Evolutionary conservation across 2,329 filamentous ascomycete genomes (phyloP).

Genomic region (Sarocladiaceae sp.): DNA sequence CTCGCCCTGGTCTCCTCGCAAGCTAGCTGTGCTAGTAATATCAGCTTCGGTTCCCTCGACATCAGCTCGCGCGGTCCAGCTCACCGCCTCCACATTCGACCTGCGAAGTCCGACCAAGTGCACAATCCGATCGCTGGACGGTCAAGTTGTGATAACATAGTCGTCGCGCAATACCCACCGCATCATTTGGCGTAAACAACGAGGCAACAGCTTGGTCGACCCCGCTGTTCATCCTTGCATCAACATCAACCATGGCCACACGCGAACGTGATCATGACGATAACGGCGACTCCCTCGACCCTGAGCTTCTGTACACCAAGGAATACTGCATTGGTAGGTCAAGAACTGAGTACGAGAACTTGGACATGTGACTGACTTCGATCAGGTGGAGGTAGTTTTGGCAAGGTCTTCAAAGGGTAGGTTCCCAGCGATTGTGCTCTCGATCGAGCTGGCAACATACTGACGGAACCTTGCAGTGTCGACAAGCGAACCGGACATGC

Average conservation of each 20-base stretch:
- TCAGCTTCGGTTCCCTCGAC: background rate
- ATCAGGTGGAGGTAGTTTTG: slow-evolving; percentile 90
- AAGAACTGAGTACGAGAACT: background rate
- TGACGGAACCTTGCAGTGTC: slow-evolving; percentile 52
- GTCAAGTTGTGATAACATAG: background rate
- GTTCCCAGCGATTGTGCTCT: slow-evolving; percentile 17
- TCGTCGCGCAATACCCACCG: background rate
- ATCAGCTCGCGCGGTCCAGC: background rate
- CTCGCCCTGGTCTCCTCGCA: background rate
- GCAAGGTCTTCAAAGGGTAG: slow-evolving; percentile 97
- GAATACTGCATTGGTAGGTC: slow-evolving; percentile 77
- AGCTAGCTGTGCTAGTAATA: background rate
- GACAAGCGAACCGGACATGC: slow-evolving; percentile 90
- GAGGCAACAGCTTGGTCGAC: background rate
- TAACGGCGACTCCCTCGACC: slow-evolving; percentile 60
- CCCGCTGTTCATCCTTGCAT: slow-evolving; percentile 2
- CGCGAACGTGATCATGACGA: slow-evolving; percentile 42
- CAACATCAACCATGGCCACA: slow-evolving; percentile 37
- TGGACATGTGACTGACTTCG: slow-evolving; percentile 17
- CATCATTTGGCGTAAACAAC: background rate
- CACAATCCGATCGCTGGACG: background rate
- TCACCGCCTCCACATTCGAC: slow-evolving; percentile 1
- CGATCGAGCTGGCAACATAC: too few relatives aligned
- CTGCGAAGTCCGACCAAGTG: background rate
- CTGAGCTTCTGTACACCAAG: slow-evolving; percentile 89